phyloP scores from a whole-genome alignment of 1,139 yeast species.

The Protomyces inundatus region DNA sequence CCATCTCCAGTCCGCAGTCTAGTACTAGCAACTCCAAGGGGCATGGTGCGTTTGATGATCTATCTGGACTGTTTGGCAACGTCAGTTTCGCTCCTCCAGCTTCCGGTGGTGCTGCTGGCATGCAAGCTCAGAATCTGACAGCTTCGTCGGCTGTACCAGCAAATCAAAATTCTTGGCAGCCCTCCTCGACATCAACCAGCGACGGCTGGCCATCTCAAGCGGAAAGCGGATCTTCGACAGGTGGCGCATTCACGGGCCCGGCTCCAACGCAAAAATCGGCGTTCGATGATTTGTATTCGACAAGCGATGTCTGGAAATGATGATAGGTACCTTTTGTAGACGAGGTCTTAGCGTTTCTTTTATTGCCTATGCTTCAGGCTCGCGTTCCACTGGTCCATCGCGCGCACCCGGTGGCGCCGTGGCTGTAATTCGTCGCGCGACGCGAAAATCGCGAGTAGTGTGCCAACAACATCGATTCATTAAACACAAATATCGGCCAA shows the following conservation, averaged over 20 bases:
- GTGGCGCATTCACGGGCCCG: background rate
- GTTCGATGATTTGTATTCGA: constrained; percentile 18
- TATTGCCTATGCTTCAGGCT: too few relatives aligned
- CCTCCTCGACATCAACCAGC: background rate
- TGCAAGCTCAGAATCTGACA: background rate
- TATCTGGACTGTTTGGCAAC: constrained; percentile 17
- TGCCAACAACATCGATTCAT: too few relatives aligned
- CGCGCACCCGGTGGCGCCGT: too few relatives aligned
- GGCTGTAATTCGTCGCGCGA: too few relatives aligned
- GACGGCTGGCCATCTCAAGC: background rate
- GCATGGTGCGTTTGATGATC: constrained; percentile 11
- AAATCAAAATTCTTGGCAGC: background rate
- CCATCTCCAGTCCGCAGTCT: background rate
- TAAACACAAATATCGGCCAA: too few relatives aligned
- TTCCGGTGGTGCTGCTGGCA: background rate
- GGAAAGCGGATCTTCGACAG: background rate
- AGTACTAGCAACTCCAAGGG: background rate
- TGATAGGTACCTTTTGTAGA: background rate
- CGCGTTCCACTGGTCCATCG: too few relatives aligned
- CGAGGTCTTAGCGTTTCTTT: background rate
- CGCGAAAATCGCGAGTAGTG: too few relatives aligned
- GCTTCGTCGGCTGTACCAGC: background rate
- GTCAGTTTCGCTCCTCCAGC: constrained; percentile 9
- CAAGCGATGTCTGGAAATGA: constrained; percentile 25
- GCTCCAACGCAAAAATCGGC: constrained; percentile 4